Evolutionary conservation across 1,284 basidiomycete species (phyloP).

Genomic region (Puccinia sorghi): DNA sequence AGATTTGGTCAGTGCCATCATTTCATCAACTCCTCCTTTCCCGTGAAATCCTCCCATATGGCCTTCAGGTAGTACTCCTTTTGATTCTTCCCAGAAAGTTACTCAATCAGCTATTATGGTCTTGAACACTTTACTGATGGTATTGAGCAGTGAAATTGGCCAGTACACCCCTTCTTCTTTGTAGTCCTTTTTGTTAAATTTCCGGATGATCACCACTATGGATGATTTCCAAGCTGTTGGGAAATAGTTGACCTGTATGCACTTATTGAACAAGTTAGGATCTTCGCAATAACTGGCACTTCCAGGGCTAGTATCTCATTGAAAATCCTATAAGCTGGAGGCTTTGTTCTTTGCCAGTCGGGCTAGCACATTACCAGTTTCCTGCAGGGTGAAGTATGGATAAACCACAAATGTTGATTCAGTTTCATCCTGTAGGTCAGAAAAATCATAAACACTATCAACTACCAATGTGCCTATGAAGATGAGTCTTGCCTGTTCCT

Average conservation of each 20-base stretch:
- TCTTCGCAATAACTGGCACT: too few species aligned
- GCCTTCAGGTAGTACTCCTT: neutral
- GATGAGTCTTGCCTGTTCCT: slow-evolving; percentile 9
- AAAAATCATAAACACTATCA: neutral
- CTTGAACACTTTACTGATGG: slow-evolving; percentile 3
- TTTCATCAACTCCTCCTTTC: neutral
- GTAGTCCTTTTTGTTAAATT: slow-evolving; percentile 16
- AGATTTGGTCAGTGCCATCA: neutral
- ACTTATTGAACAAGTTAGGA: slow-evolving; percentile 15
- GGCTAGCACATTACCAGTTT: neutral
- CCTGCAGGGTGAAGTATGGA: neutral
- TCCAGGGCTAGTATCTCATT: slow-evolving; percentile 6
- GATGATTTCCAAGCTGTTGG: neutral
- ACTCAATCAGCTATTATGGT: neutral
- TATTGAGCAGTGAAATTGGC: slow-evolving; percentile 9
- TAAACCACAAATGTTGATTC: neutral
- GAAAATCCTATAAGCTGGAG: neutral
- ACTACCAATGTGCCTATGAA: slow-evolving; percentile 6
- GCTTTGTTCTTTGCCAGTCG: slow-evolving; percentile 15
- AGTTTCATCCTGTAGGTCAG: too few species aligned
- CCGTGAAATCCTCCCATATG: slow-evolving; percentile 12
- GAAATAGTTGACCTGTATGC: neutral
- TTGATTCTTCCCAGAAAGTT: slow-evolving; percentile 12
- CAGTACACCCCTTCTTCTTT: neutral
- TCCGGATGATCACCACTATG: neutral